Conservation (phyloP, 1,139 yeast species). For the Protomyces inouyei region DNA sequence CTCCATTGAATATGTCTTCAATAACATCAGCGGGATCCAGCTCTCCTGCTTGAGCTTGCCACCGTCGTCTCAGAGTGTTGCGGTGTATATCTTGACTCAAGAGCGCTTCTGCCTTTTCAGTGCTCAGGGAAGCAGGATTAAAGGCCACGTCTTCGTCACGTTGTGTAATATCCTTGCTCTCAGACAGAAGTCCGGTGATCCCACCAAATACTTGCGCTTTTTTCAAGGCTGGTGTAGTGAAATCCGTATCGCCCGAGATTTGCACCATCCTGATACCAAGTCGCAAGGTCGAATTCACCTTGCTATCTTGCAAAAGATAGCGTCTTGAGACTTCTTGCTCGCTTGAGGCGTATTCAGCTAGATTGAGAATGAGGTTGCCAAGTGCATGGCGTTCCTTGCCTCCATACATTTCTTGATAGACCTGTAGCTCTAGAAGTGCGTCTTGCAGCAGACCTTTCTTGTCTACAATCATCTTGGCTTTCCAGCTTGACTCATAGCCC, state of each 20-base stretch:
- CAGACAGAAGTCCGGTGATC: conserved; percentile 39
- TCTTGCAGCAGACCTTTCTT: conserved; percentile 38
- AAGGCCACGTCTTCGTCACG: conserved; percentile 1
- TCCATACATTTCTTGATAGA: conserved; percentile 37
- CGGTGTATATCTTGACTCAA: conserved; percentile 45
- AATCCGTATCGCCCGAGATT: conserved; percentile 45
- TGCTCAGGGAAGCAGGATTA: conserved; percentile 7
- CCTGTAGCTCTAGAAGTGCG: conserved; percentile 39
- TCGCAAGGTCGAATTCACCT: conserved; percentile 71
- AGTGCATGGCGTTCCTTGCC: conserved; percentile 45
- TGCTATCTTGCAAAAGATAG: conserved; percentile 68
- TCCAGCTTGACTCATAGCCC: conserved; percentile 43
- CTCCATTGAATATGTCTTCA: conserved; percentile 68
- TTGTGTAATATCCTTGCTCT: conserved; percentile 31
- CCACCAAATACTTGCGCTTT: conserved; percentile 39
- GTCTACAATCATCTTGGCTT: conserved; percentile 45
- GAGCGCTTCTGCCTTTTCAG: conserved; percentile 1
- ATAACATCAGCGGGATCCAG: conserved; percentile 68
- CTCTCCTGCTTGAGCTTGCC: conserved; percentile 77
- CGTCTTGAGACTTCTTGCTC: conserved; percentile 45
- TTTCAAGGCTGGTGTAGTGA: conserved; percentile 27
- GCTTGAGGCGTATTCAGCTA: conserved; percentile 65
- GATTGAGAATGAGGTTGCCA: conserved; percentile 63
- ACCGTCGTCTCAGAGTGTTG: conserved; percentile 62
- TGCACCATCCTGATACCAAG: conserved; percentile 48